These are phyloP conservation scores for Aphanoascus verrucosus DNA, from an alignment of 2,329 filamentous ascomycete genomes.

Conservation along the genomic window DNA sequence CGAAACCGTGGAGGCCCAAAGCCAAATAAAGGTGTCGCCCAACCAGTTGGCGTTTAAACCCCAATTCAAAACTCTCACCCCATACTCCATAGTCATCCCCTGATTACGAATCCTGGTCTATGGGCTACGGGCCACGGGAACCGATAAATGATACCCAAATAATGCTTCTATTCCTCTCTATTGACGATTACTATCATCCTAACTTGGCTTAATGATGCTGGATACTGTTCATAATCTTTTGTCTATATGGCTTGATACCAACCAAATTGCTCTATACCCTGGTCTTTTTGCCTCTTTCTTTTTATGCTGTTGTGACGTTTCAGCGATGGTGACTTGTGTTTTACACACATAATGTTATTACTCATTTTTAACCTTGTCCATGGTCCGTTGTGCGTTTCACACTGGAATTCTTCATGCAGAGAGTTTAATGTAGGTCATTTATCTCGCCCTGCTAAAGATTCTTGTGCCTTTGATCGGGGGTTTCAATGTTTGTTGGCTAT, in stretches of 20 bases:
- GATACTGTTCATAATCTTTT: not conserved
- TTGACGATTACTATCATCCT: not conserved
- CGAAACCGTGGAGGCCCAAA: constrained; percentile 9
- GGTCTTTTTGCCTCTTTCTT: not conserved
- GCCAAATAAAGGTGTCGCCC: constrained; percentile 1
- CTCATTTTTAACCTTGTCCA: not conserved
- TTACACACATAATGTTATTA: not conserved
- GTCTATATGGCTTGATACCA: not conserved
- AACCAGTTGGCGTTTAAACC: constrained; percentile 1
- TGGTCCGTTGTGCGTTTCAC: not conserved
- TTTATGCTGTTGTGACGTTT: not conserved
- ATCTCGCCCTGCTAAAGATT: too few species aligned
- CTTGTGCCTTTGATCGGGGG: too few species aligned
- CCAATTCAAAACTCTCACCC: not conserved
- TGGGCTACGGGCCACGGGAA: not conserved
- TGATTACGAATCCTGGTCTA: not conserved
- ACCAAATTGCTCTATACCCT: constrained; percentile 3
- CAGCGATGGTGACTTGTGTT: too few species aligned
- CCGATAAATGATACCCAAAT: not conserved
- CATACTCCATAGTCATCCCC: too few species aligned
- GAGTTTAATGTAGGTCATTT: too few species aligned
- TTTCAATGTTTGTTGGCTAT: too few species aligned
- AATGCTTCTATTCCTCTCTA: not conserved
- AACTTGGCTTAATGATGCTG: not conserved
- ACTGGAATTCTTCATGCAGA: too few species aligned